These are phyloP conservation scores for Phaeophleospora eucalypticola DNA, from an alignment of 2,329 filamentous ascomycete species.

Conservation along the genomic window DNA sequence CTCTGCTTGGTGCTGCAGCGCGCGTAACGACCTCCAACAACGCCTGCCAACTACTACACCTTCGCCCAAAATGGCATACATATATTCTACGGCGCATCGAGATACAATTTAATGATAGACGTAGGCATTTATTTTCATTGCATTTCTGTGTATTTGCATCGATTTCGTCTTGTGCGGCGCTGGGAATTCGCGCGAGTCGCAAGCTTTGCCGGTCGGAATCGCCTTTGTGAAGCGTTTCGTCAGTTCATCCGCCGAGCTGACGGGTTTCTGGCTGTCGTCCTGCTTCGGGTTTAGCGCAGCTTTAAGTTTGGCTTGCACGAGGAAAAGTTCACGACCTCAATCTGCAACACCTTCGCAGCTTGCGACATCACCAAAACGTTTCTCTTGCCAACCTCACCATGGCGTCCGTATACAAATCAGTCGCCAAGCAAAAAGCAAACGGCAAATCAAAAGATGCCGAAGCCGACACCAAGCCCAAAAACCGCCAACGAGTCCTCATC, in stretches of 20 bases:
- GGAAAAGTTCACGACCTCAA: too few relatives aligned
- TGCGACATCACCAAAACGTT: neutral
- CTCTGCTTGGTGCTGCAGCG: too few relatives aligned
- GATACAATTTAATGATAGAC: neutral
- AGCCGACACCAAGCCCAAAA: constrained; percentile 33
- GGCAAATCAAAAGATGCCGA: constrained; percentile 28
- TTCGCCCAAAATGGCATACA: neutral
- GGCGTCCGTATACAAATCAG: constrained; percentile 55
- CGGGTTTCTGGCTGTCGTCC: too few relatives aligned
- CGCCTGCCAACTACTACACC: neutral
- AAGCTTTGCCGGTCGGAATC: neutral
- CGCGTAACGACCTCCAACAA: too few relatives aligned
- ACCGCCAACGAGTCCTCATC: constrained; percentile 68
- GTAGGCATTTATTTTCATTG: neutral
- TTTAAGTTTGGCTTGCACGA: too few relatives aligned
- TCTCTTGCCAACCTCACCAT: constrained; percentile 31
- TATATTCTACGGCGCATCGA: neutral
- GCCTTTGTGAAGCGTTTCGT: neutral
- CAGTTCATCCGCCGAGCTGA: too few relatives aligned
- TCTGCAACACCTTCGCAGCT: too few relatives aligned
- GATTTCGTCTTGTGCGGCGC: constrained; percentile 1
- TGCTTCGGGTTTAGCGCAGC: too few relatives aligned
- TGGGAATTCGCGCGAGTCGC: neutral
- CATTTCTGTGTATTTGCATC: neutral
- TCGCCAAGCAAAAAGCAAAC: constrained; percentile 42